Evolutionary conservation across 1,284 basidiomycete genomes (phyloP).

Genomic region (Pseudozyma flocculosa): DNA sequence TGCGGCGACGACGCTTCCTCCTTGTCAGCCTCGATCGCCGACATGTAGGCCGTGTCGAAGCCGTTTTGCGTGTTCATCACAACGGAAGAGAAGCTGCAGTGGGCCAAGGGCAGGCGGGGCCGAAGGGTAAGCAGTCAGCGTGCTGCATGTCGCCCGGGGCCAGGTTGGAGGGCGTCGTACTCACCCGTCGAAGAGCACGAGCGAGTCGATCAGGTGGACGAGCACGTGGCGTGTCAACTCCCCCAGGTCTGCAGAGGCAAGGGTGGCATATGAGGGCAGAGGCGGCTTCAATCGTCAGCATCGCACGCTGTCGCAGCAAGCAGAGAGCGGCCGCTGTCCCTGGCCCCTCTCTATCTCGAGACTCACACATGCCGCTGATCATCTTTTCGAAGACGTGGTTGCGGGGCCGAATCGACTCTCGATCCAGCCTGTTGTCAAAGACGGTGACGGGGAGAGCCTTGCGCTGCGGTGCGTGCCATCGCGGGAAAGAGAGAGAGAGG

Average conservation of each 20-base stretch:
- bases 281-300: no score
- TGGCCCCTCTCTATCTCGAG: no score
- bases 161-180: no score
- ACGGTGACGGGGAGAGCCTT: constrained; percentile 82
- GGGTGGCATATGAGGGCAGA: constrained; percentile 41
- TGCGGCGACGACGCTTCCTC: constrained; percentile 14
- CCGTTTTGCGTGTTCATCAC: constrained; percentile 86
- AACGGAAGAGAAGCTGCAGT: constrained; percentile 66
- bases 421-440: constrained; percentile 90
- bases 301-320: no score
- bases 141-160: no score
- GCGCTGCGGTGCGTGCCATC: constrained; percentile 62
- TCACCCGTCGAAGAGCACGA: constrained; percentile 69
- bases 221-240: constrained; percentile 86
- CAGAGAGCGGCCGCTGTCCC: no score
- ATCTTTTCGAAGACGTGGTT: constrained; percentile 97
- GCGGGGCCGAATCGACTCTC: constrained; percentile 87
- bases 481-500: background rate
- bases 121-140: background rate
- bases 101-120: background rate
- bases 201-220: constrained; percentile 77
- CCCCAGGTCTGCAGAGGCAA: constrained; percentile 67
- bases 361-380: constrained; percentile 85
- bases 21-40: constrained; percentile 69
- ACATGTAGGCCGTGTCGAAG: constrained; percentile 89